Percentiles rank a stretch among this genome's conserved stretches.
Evolutionary conservation across 306 rosid species (phyloP).

Genomic region (Lathyrus sativus): DNA sequence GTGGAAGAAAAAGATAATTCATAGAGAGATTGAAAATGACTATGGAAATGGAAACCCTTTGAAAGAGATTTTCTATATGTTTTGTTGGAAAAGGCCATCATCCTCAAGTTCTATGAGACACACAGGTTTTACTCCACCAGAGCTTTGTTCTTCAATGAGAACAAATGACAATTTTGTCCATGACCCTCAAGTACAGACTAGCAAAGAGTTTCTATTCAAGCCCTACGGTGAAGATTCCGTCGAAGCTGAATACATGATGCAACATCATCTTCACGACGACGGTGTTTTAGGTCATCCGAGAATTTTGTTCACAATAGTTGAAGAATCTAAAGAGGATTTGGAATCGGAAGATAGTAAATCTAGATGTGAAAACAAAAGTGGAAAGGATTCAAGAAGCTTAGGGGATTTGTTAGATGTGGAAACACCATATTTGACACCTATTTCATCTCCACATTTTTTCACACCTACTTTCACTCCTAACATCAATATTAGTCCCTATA

Average conservation of each 20-base stretch:
- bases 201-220: conserved; percentile 62
- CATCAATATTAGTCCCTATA: conserved; percentile 38
- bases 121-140: conserved; percentile 59
- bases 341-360: conserved; percentile 84
- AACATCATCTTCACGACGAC: conserved; percentile 32
- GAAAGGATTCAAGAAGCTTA: conserved; percentile 60
- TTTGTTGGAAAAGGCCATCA: conserved; percentile 79
- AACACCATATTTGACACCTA: conserved; percentile 87
- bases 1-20: conserved; percentile 91
- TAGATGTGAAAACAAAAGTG: conserved; percentile 27
- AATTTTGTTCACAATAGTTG: conserved; percentile 84
- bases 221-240: conserved; percentile 72
- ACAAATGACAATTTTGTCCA: conserved; percentile 55
- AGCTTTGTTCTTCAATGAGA: conserved; percentile 63
- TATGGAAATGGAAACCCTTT: conserved; percentile 71
- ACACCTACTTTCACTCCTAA: conserved; percentile 72
- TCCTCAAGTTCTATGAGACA: conserved; percentile 59
- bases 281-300: conserved; percentile 71
- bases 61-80: conserved; percentile 80
- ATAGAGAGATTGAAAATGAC: conserved; percentile 66
- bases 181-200: conserved; percentile 53
- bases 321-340: conserved; percentile 93
- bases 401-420: conserved; percentile 81
- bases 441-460: conserved; percentile 75
- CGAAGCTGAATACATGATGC: conserved; percentile 73